phyloP scores from a whole-genome alignment of 768 basidiomycete genomes.

The Termitomyces titanicus region DNA sequence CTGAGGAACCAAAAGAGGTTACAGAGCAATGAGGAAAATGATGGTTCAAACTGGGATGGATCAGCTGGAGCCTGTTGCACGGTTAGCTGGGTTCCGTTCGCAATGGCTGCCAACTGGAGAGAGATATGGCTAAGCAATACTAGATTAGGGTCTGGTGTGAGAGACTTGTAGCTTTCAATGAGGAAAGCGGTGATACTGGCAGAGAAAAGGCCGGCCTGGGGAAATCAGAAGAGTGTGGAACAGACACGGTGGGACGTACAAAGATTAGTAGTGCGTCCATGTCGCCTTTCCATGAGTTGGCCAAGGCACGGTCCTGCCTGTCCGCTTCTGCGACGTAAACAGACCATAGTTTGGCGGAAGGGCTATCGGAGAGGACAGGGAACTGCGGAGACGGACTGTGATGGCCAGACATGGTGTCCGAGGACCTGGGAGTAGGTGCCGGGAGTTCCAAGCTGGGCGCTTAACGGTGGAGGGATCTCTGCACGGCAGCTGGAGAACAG shows the following conservation, averaged over 20 bases:
- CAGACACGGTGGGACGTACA: conserved; percentile 8
- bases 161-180: conserved; percentile 18
- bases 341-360: conserved; percentile 16
- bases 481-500: no score
- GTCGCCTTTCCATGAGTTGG: conserved; percentile 16
- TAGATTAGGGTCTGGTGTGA: conserved; percentile 8
- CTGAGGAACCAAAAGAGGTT: conserved; percentile 45
- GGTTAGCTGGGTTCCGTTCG: conserved; percentile 6
- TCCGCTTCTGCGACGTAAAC: conserved; percentile 19
- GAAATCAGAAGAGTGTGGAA: background rate
- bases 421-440: no score
- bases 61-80: background rate
- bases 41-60: conserved; percentile 17
- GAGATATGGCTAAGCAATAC: conserved; percentile 12
- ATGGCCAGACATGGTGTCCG: no score
- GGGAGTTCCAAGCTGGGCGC: no score
- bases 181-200: conserved; percentile 21
- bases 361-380: background rate
- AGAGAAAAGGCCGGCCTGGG: conserved; percentile 20
- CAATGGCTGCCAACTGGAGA: conserved; percentile 9
- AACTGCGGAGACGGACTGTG: conserved; percentile 2
- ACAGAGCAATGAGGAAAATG: conserved; percentile 27
- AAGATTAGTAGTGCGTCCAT: conserved; percentile 20
- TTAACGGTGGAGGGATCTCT: no score
- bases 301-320: conserved; percentile 13